Percentiles rank a stretch among this genome's conserved stretches.
phyloP scores from a whole-genome alignment of 192 early-diverging fungal genomes.

The Backusella parvicylindrica region DNA sequence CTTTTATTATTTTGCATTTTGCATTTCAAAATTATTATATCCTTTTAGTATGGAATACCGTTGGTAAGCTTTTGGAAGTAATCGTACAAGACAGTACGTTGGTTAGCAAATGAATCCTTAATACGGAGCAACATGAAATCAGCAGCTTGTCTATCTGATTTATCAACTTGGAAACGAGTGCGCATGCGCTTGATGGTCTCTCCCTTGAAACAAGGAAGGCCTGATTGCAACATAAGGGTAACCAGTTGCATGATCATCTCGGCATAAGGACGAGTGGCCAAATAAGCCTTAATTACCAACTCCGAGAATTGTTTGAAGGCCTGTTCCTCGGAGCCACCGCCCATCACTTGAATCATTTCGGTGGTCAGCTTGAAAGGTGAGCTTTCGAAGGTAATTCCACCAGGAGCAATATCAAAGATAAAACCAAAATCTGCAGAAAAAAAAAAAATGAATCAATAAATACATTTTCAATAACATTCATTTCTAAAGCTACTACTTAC shows the following conservation, averaged over 20 bases:
- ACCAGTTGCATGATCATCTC: slow-evolving; percentile 91
- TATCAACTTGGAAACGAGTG: slow-evolving; percentile 85
- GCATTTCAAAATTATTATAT: neutral
- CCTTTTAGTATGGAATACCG: slow-evolving; percentile 40
- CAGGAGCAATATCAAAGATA: slow-evolving; percentile 97
- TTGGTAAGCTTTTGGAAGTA: slow-evolving; percentile 82
- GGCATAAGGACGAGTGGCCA: slow-evolving; percentile 89
- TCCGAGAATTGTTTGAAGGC: slow-evolving; percentile 89
- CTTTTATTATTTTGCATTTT: neutral
- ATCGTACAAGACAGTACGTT: slow-evolving; percentile 79
- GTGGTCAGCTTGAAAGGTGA: slow-evolving; percentile 97
- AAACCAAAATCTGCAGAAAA: slow-evolving; percentile 87
- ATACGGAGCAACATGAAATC: slow-evolving; percentile 94
- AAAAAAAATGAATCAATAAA: neutral
- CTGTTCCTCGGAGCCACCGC: slow-evolving; percentile 76
- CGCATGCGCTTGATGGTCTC: slow-evolving; percentile 88
- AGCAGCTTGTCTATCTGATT: slow-evolving; percentile 85
- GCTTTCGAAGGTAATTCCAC: slow-evolving; percentile 93
- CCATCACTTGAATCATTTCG: slow-evolving; percentile 97
- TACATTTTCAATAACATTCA: neutral
- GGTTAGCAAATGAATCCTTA: slow-evolving; percentile 89
- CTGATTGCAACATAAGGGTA: slow-evolving; percentile 90
- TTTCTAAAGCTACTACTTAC: slow-evolving; percentile 32
- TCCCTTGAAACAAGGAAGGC: slow-evolving; percentile 96
- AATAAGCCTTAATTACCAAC: slow-evolving; percentile 84